Evolutionary conservation across 805 yeast species (phyloP), one percentile per base, ranked within the genome.

Genomic region (Komagataella phaffii): DNA sequence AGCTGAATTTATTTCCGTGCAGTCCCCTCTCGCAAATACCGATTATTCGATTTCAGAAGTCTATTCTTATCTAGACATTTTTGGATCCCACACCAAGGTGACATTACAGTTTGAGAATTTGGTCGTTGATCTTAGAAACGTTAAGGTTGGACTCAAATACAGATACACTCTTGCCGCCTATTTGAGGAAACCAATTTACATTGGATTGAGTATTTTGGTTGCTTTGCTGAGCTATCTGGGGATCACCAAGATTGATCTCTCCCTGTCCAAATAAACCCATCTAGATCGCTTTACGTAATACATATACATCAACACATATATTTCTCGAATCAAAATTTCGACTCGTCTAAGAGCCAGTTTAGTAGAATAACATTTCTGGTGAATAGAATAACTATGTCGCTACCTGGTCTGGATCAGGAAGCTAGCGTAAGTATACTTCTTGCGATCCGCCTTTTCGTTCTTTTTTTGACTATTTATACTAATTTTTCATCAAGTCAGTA

Each of bases 51-150:
- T 69, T 17, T 64, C 63, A n/a, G 56, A 62, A 50, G 59, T 53
- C 17, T 59, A 51, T 52, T 81, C 86, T 3, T 85, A 76, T 65
- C 78, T 91, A 57, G 99, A 91, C 64, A 72, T 83, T 57, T 68
- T 79, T 23, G 67, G 73, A 23, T 97, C 98, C 23, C 95, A 91
- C 59, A 80, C 87, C 17, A 83, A 85, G 56, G 76, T 86, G 12
- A 75, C 82, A 14, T 65, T 89, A 48, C 66, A 66, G 23, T 85
- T 72, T 64, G 62, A 64, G 17, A 83, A 86, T 64, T 60, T 90
- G 55, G 75, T 85, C 52, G 95, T 85, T 63, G 88, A 81, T 53
- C 72, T 86, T 62, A 71, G 75, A 54, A 69, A 68, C 45, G 69
- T 79, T 17, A 79, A 79, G 47, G 65, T 89, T 3, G 66, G 75